Evolutionary conservation across 2,329 filamentous ascomycete species (phyloP).

Genomic region (Apiospora hydei): DNA sequence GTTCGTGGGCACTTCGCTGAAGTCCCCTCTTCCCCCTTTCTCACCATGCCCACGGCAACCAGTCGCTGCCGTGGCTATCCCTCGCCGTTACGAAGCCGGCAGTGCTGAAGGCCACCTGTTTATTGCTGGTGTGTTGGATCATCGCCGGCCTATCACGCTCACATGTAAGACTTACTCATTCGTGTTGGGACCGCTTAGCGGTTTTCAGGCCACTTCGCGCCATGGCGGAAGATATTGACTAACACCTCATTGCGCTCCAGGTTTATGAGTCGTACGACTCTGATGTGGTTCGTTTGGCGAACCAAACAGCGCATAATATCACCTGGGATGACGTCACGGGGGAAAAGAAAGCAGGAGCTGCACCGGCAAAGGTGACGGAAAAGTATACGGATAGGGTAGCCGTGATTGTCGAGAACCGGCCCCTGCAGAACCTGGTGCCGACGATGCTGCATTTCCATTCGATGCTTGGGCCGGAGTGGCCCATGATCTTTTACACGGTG

Average conservation of each 20-base stretch:
- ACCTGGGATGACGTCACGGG: not conserved
- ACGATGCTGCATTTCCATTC: conserved; percentile 48
- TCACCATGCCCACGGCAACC: not conserved
- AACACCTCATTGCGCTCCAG: not conserved
- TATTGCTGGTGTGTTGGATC: conserved; percentile 13
- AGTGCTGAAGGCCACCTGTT: not conserved
- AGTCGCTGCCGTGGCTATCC: conserved; percentile 16
- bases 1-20: not conserved
- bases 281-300: not conserved
- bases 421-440: conserved; percentile 43
- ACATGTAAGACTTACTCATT: not conserved
- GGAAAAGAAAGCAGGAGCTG: not conserved
- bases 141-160: not conserved
- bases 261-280: not conserved
- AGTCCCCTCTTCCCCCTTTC: not conserved
- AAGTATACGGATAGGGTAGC: conserved; percentile 40
- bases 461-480: conserved; percentile 52
- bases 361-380: not conserved
- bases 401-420: conserved; percentile 47
- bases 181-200: not conserved
- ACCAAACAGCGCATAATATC: not conserved
- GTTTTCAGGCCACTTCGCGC: not conserved
- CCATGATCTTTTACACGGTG: conserved; percentile 52
- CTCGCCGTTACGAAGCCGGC: not conserved
- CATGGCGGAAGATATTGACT: not conserved